These are phyloP conservation scores for Talaromyces proteolyticus DNA, from an alignment of 495 filamentous ascomycete species.

Conservation along the genomic window DNA sequence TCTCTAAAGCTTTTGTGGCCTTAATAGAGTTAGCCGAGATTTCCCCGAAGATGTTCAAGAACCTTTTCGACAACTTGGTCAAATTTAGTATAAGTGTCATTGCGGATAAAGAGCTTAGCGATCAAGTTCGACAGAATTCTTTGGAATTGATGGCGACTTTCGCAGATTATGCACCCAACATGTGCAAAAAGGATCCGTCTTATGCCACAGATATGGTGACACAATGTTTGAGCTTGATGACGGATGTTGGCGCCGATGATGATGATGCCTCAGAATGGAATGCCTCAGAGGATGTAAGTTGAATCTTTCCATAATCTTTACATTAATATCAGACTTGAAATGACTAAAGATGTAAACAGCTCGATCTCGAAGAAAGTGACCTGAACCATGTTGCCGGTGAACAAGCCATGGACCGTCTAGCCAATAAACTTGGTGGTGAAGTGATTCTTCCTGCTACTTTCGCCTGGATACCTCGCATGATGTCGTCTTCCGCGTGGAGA, in stretches of 20 bases:
- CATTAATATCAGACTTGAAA: constrained; percentile 1
- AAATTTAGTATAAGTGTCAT: constrained; percentile 88
- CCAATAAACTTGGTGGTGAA: constrained; percentile 91
- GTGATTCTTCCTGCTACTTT: constrained; percentile 90
- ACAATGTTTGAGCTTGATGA: constrained; percentile 97
- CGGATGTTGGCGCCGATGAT: constrained; percentile 93
- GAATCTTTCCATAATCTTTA: constrained; percentile 2
- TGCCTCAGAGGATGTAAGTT: constrained; percentile 79
- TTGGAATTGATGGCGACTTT: constrained; percentile 98
- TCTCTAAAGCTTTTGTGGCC: constrained; percentile 81
- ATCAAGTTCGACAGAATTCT: constrained; percentile 88
- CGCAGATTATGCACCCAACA: constrained; percentile 85
- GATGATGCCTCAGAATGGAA: constrained; percentile 96
- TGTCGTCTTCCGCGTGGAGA: constrained; percentile 89
- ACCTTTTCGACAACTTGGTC: constrained; percentile 82
- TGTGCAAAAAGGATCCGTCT: constrained; percentile 87
- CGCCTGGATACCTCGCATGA: constrained; percentile 95
- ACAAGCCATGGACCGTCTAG: constrained; percentile 96
- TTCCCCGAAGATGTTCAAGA: constrained; percentile 94
- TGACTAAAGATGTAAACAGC: constrained; percentile 31
- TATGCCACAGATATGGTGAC: constrained; percentile 97
- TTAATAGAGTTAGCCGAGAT: constrained; percentile 91
- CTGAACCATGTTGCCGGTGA: constrained; percentile 97
- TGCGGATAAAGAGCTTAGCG: constrained; percentile 88
- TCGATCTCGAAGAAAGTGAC: constrained; percentile 94